phyloP scores from a whole-genome alignment of 2,329 filamentous ascomycete species.

The Atkinsonella hypoxylon region DNA sequence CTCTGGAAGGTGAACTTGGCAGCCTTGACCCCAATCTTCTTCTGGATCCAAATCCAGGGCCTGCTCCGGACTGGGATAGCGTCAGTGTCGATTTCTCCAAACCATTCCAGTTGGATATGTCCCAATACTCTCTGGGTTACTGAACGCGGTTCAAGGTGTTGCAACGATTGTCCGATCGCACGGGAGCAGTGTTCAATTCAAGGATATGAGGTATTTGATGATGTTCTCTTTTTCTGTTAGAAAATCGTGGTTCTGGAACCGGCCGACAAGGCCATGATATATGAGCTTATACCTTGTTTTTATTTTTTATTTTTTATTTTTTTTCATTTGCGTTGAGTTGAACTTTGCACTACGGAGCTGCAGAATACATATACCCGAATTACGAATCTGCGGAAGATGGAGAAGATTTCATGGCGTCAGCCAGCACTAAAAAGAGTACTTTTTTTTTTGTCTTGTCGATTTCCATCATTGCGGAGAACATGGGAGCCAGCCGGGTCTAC shows the following conservation, averaged over 20 bases:
- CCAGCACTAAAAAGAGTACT: background rate
- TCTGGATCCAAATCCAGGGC: conserved; percentile 12
- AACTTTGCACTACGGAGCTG: background rate
- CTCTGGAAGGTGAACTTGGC: conserved; percentile 11
- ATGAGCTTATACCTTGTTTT: background rate
- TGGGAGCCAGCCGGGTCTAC: no score
- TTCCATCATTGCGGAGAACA: background rate
- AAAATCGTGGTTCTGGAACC: no score
- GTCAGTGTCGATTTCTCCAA: conserved; percentile 37
- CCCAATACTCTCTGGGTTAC: conserved; percentile 20
- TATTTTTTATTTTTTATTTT: background rate
- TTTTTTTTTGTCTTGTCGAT: background rate
- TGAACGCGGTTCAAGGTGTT: conserved; percentile 1
- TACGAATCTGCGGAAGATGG: background rate
- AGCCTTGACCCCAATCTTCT: conserved; percentile 21
- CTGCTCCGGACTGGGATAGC: conserved; percentile 37
- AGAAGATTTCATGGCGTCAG: background rate
- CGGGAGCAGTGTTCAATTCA: no score
- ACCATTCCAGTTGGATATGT: conserved; percentile 39
- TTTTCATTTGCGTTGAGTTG: background rate
- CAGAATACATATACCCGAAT: background rate
- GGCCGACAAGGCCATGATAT: background rate
- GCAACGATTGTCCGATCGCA: no score
- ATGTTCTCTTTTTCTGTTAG: no score
- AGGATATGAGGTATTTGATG: no score